Evolutionary conservation across 306 rosid species (phyloP).

Genomic region (Trifolium pratense): DNA sequence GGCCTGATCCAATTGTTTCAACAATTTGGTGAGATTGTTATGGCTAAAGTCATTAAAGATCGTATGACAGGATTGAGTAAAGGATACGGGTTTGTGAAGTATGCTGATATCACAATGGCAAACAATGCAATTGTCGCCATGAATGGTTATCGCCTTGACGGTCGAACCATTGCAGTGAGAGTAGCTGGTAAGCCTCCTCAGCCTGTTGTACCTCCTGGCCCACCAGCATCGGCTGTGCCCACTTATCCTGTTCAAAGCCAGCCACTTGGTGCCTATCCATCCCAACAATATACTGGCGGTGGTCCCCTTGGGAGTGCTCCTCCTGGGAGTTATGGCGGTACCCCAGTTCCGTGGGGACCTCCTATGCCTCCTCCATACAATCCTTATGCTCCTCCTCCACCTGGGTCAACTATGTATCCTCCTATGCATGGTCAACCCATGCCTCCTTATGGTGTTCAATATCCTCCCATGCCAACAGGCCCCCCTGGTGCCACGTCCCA

Average conservation of each 20-base stretch:
- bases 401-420: constrained; percentile 87
- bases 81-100: constrained; percentile 96
- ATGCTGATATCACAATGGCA: constrained; percentile 90
- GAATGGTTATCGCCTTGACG: constrained; percentile 95
- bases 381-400: constrained; percentile 87
- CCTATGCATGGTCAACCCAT: constrained; percentile 79
- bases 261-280: constrained; percentile 80
- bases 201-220: constrained; percentile 88
- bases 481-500: constrained; percentile 92
- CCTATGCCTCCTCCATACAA: constrained; percentile 83
- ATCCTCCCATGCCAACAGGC: constrained; percentile 67
- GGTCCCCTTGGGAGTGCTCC: constrained; percentile 80
- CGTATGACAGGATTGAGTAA: constrained; percentile 82
- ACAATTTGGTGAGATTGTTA: constrained; percentile 93
- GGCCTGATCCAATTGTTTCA: constrained; percentile 82
- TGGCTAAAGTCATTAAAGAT: constrained; percentile 97
- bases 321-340: constrained; percentile 61
- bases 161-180: constrained; percentile 94
- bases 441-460: constrained; percentile 80
- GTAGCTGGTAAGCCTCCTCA: constrained; percentile 99
- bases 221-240: constrained; percentile 72
- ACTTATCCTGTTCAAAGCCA: constrained; percentile 79
- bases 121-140: constrained; percentile 83
- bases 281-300: constrained; percentile 83
- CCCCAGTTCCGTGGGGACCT: constrained; percentile 97